A percentile compares a stretch with the other conserved stretches of the same genome.
Conservation (phyloP, 768 basidiomycete species). For the Pulveroboletus ravenelii region DNA sequence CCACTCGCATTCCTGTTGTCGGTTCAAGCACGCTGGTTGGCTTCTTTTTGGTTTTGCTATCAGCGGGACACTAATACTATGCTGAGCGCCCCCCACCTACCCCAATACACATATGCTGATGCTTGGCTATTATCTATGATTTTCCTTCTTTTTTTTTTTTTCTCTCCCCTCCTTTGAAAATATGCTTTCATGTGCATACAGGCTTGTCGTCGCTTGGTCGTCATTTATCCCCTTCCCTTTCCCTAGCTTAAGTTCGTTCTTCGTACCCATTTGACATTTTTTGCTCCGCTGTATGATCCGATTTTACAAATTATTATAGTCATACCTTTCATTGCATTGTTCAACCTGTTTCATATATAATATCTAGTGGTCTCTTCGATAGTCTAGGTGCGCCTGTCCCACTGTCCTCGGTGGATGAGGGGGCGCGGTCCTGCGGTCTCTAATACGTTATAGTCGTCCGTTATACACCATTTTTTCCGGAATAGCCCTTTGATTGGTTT, state of each 20-base stretch:
- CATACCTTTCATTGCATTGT: conserved; percentile 16
- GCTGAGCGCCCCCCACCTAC: conserved; percentile 20
- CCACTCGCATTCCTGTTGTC: conserved; percentile 19
- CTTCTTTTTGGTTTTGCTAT: conserved; percentile 7
- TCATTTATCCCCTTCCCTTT: conserved; percentile 26
- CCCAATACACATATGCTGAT: conserved; percentile 13
- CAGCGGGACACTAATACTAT: conserved; percentile 27
- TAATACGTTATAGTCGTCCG: conserved; percentile 35
- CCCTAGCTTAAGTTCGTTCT: conserved; percentile 8
- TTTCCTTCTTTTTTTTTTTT: conserved; percentile 4
- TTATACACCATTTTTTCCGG: conserved; percentile 18
- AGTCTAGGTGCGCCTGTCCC: conserved; percentile 26
- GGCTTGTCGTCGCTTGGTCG: conserved; percentile 19
- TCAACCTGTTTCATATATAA: conserved; percentile 28
- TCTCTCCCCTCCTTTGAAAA: not conserved
- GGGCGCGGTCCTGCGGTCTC: conserved; percentile 18
- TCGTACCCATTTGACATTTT: conserved; percentile 8
- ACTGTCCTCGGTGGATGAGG: not conserved
- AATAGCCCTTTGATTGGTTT: too few relatives aligned
- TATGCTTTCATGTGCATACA: conserved; percentile 29
- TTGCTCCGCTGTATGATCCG: conserved; percentile 14
- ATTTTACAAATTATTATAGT: conserved; percentile 18
- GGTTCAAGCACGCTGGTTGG: conserved; percentile 10
- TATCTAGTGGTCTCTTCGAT: conserved; percentile 24
- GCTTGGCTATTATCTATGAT: conserved; percentile 29